Percentiles rank a stretch among this genome's conserved stretches.
Conservation (phyloP, 257 asterid species). For the Fraxinus pennsylvanica region DNA sequence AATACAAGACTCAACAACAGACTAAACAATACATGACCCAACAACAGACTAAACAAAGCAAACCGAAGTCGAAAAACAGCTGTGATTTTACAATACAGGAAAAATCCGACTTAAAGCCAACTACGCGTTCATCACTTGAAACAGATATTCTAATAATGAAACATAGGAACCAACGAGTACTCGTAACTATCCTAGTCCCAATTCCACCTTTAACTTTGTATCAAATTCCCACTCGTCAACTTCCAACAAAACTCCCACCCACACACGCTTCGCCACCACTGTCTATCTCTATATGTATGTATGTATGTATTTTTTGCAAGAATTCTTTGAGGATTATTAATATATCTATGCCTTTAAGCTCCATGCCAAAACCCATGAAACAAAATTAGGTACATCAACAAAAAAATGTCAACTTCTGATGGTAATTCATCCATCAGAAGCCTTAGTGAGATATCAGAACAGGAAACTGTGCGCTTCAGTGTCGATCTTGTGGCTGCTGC, state of each 20-base stretch:
- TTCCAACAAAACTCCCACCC: neutral
- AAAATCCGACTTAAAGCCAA: no score
- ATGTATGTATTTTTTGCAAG: neutral
- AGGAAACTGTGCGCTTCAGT: conserved; percentile 47
- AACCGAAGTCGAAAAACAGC: no score
- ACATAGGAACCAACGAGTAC: neutral
- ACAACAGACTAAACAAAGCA: no score
- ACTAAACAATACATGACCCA: no score
- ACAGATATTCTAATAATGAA: neutral
- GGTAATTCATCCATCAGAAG: conserved; percentile 46
- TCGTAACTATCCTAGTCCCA: neutral
- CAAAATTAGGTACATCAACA: neutral
- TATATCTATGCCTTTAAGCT: neutral
- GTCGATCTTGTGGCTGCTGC: conserved; percentile 89
- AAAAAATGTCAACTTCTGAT: conserved; percentile 52
- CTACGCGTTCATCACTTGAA: no score
- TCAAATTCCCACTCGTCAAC: neutral
- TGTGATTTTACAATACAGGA: no score
- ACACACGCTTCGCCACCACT: neutral
- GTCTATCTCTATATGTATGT: neutral
- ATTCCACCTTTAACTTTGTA: neutral
- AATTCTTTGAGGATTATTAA: neutral
- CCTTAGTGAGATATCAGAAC: conserved; percentile 57
- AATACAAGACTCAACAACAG: no score
- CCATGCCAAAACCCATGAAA: neutral